Evolutionary conservation across 2,329 filamentous ascomycete genomes (phyloP).

Genomic region (Mycosphaerella arachidis): DNA sequence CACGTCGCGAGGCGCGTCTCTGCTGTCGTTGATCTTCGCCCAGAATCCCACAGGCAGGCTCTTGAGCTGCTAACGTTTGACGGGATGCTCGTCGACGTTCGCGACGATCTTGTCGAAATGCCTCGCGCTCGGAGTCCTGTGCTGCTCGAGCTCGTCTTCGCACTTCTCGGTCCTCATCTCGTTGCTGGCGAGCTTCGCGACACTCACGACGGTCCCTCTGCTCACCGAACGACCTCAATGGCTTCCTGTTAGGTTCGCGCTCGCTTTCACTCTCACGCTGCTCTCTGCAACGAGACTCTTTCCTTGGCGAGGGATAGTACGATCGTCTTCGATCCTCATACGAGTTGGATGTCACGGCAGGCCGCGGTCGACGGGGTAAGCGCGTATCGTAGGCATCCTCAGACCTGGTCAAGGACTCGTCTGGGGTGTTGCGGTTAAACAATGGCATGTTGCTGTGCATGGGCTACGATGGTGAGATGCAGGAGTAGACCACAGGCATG

Average conservation of each 20-base stretch:
- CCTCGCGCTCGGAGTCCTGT: not conserved
- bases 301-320: not conserved
- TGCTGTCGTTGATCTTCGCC: conserved; percentile 1
- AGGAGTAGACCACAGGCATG: not conserved
- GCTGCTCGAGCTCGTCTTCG: not conserved
- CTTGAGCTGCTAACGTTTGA: not conserved
- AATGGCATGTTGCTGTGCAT: not conserved
- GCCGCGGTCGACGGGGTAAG: not conserved
- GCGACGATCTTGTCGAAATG: not conserved
- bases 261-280: not conserved
- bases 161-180: not conserved
- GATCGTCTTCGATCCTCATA: not conserved
- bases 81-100: not conserved
- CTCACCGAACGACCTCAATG: not conserved
- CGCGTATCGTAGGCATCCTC: not conserved
- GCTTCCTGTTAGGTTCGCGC: not conserved
- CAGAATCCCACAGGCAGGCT: conserved; percentile 2
- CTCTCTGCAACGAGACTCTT: not conserved
- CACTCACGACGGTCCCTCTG: not conserved
- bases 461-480: not conserved
- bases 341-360: not conserved
- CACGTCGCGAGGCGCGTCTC: conserved; percentile 5
- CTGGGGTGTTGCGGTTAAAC: not conserved
- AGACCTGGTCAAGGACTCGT: not conserved
- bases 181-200: not conserved